phyloP scores from a whole-genome alignment of 495 filamentous ascomycete species.

The Lasiosphaeria miniovina region DNA sequence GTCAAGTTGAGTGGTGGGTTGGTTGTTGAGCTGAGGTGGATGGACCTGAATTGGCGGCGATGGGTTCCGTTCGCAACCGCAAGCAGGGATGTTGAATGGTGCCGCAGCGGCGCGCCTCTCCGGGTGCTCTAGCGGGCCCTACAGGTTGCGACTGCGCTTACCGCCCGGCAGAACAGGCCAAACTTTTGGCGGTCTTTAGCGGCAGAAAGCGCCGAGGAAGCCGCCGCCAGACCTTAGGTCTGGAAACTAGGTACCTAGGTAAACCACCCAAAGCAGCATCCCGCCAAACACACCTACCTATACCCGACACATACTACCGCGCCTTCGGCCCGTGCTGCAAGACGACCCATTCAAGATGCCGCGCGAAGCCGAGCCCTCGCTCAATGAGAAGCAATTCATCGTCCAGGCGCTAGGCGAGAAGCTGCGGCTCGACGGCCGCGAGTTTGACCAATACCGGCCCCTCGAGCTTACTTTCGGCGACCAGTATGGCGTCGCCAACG shows the following conservation, averaged over 20 bases:
- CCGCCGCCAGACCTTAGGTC: not conserved
- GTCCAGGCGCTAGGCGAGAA: slow-evolving; percentile 71
- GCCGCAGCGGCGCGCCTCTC: too few relatives aligned
- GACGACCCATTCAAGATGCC: slow-evolving; percentile 59
- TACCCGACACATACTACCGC: too few relatives aligned
- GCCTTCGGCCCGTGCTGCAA: slow-evolving; percentile 1
- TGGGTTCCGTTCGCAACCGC: too few relatives aligned
- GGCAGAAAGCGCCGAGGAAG: slow-evolving; percentile 28
- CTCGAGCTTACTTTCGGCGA: slow-evolving; percentile 80
- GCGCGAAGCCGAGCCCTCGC: slow-evolving; percentile 80
- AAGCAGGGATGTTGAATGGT: not conserved
- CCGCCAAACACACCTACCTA: too few relatives aligned
- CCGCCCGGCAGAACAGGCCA: slow-evolving; percentile 27
- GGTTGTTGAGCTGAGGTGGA: too few relatives aligned
- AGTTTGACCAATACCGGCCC: slow-evolving; percentile 71
- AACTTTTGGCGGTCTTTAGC: slow-evolving; percentile 27
- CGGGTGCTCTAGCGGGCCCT: not conserved
- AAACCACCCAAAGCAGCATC: too few relatives aligned
- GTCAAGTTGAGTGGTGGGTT: too few relatives aligned
- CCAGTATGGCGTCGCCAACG: slow-evolving; percentile 87
- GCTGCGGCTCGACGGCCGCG: slow-evolving; percentile 77
- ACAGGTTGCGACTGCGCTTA: slow-evolving; percentile 4
- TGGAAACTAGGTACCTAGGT: too few relatives aligned
- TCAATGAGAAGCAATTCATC: slow-evolving; percentile 73
- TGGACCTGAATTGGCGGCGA: slow-evolving; percentile 1